Evolutionary conservation across 2,329 filamentous ascomycete genomes (phyloP), one percentile per base, ranked within the genome.

Genomic region (Dactylellina parvicollis): DNA sequence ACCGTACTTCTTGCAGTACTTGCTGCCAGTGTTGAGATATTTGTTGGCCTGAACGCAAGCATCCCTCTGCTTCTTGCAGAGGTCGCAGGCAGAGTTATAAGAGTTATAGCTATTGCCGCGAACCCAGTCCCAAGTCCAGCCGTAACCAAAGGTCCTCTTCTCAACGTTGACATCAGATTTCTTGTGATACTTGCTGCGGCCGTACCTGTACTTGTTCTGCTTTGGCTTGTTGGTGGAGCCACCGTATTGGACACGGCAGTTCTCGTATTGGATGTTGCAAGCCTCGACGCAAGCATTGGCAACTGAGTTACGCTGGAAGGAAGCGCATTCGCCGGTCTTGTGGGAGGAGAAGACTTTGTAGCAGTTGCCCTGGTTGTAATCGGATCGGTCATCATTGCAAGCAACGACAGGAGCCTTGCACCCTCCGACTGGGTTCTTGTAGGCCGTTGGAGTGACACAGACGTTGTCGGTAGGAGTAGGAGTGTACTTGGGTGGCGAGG

Each of bases 261-360:
- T 73, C 46, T 73, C 69, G 34, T 73, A 73, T 42, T 73, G 69
- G 24, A 66, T 57, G 24, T 73, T 73, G 60, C 69, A 73, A 56
- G 69, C 69, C 20, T 73, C 54, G 22, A 61, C 24, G 34, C 69
- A 73, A 50, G 69, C 69, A 3, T 20, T 30, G 7, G 28, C 36
- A 47, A 66, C 36, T 18, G 52, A 54, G 40, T 30, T 30, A 42
- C 60, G 60, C 4, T 42, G 38, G 46, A 47, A 73, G n/a, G 54
- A 55, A 42, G 36, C 38, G 44, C 69, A 73, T 16, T 73, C 60
- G 18, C 30, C 47, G 9, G 12, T 49, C 32, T 61, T 73, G 9
- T 28, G 20, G 18, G 69, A 73, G 30, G 52, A 52, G 54, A 66
- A 73, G 47, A 73, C 54, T 38, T 73, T 73, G 40, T 30, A 73